Base-by-base conservation (phyloP, 192 early-diverging fungal genomes). In the Gonapodya prolifera region DNA sequence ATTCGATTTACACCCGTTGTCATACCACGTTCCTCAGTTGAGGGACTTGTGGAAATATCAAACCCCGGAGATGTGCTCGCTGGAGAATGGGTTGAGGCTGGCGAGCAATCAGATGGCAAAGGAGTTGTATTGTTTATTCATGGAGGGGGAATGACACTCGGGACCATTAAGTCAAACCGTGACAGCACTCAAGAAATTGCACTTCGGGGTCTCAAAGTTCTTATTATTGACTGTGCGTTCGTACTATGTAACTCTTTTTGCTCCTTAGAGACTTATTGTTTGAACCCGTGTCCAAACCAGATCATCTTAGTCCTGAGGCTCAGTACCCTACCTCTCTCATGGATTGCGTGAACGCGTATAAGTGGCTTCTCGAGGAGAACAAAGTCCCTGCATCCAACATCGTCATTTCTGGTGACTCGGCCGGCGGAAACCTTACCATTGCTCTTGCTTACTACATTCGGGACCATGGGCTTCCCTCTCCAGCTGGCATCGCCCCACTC, bases 361-460 rank as follows among this genome's bases (percentile, higher is more conserved):
- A 61, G 8, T 61, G 45, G 45, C 45, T 61, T 23, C 45, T 61
- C 8, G 23, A 61, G 45, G 45, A 61, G 23, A 61, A 61, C 45
- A 23, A 23, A 61, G 23, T 23, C 23, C 45, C 45, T 16, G 45
- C 45, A 8, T 61, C 45, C 23, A 61, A 90, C 73, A 88, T 93
- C 75, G 81, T 90, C 0, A 71, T 90, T 34, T 86, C 87, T 16
- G 92, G 92, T 13, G 92, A 93, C 76, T 89, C 89, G 77, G 88
- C 92, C 0, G 92, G 92, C 32, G 91, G 91, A n/a, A 90, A 91
- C 36, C 76, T 93, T 69, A 76, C 80, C 2, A 34, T 93, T n/a
- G 84, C 87, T 17, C 35, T 92, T 82, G 71, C 89, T 36, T 82
- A 90, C 79, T 87, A 90, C 73, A 81, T 91, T 31, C 81, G 89